Base-by-base conservation (phyloP, 441 rosid species). In the Populus hybrid region DNA sequence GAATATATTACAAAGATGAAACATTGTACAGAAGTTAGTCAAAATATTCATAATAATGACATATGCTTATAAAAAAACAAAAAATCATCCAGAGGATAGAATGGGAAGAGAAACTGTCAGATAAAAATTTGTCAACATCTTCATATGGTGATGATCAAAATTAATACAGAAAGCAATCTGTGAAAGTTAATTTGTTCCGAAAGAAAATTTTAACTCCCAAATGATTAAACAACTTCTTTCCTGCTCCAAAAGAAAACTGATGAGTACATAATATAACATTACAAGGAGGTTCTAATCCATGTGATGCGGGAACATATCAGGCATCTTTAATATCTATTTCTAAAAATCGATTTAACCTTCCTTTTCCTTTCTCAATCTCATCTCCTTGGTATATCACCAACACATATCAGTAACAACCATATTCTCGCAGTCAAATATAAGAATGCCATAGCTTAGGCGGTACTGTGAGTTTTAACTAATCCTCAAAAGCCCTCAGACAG, bases 1-100 rank as follows among this genome's bases (percentile, higher is more conserved):
- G 76, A 78, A 76, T 35, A 74, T 32, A 32, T 46, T 70, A 57
- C 69, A 19, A 73, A 40, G 57, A 65, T 9, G 24, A 65, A 26
- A 59, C 26, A 36, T 57, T 9, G 70, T 36, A 32, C 9, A 16
- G 46, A 12, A 36, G 65, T 71, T 5, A 69, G 67, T 30, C 53
- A 61, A 67, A 68, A 11, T 21, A 69, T 28, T 64, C 61, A 50
- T 23, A 67, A 46, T 21, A 46, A 67, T 59, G 24, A 30, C 7
- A 2, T 7, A 35, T 10, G 50, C 50, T 40, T 40, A 40, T 40
- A 63, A 18, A 75, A 79, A 70, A 24, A 30, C 19, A 53, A 11
- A 57, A 42, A 69, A 28, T 30, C 74, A 28, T 40, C 19, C 35
- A 67, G 32, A 65, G 23, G 53, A 10, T 23, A 2, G 67, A 23